Evolutionary conservation across 2,329 filamentous ascomycete species (phyloP).

Genomic region (Penicillium sp.): DNA sequence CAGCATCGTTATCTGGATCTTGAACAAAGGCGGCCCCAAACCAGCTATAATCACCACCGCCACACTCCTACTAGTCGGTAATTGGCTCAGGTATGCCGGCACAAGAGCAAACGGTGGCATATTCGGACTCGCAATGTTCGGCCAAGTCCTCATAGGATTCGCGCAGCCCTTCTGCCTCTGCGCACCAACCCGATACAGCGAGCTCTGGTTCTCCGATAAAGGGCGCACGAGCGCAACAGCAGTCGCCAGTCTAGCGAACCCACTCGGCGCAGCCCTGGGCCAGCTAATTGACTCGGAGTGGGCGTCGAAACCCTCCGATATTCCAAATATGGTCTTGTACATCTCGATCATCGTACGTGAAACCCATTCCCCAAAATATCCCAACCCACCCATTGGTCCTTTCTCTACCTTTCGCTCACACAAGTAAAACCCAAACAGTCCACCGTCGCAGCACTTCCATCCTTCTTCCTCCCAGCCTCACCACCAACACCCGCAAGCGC

Average conservation of each 20-base stretch:
- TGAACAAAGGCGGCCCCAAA: conserved; percentile 76
- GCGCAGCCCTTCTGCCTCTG: conserved; percentile 90
- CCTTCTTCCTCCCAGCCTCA: conserved; percentile 73
- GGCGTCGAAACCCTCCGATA: conserved; percentile 61
- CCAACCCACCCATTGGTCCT: neutral
- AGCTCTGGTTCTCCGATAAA: conserved; percentile 86
- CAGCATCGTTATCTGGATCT: conserved; percentile 67
- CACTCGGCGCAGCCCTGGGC: conserved; percentile 82
- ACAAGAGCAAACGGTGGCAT: conserved; percentile 58
- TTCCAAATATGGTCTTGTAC: conserved; percentile 82
- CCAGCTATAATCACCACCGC: conserved; percentile 72
- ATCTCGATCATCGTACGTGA: conserved; percentile 74
- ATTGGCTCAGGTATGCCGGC: conserved; percentile 87
- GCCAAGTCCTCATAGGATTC: conserved; percentile 84
- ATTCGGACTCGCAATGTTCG: conserved; percentile 80
- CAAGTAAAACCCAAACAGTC: conserved; percentile 43
- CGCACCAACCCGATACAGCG: conserved; percentile 86
- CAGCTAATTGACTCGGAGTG: conserved; percentile 82
- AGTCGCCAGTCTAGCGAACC: conserved; percentile 80
- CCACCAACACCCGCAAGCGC: conserved; percentile 77
- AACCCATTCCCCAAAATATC: neutral
- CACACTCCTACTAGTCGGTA: conserved; percentile 73
- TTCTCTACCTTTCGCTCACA: neutral
- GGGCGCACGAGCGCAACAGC: conserved; percentile 88
- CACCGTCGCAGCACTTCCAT: conserved; percentile 66